Conservation (phyloP, 768 basidiomycete genomes). For the Boletellus ananas region DNA sequence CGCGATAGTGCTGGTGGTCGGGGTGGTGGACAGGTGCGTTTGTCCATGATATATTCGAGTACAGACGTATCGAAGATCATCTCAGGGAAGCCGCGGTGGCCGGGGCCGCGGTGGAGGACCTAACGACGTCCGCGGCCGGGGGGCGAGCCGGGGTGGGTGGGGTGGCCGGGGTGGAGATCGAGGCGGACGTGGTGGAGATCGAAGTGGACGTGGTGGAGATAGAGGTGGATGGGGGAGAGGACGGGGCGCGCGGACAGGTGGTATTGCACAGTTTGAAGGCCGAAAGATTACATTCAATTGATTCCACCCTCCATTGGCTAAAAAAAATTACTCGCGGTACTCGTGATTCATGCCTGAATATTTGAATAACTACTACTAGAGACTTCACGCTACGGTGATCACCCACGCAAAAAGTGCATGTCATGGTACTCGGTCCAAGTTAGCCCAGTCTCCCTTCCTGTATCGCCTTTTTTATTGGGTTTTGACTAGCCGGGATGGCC, state of each 20-base stretch:
- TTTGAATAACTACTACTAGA: no score
- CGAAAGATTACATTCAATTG: slow-evolving; percentile 47
- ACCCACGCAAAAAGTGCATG: not conserved
- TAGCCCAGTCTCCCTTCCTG: slow-evolving; percentile 26
- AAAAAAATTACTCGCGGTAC: not conserved
- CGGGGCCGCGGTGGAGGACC: slow-evolving; percentile 6
- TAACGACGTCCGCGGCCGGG: not conserved
- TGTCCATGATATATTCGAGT: slow-evolving; percentile 9
- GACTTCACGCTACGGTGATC: no score
- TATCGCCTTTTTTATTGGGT: slow-evolving; percentile 71
- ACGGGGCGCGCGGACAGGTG: slow-evolving; percentile 52
- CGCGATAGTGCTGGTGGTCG: slow-evolving; percentile 59
- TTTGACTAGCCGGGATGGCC: slow-evolving; percentile 57
- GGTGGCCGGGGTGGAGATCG: slow-evolving; percentile 32
- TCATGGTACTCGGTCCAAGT: not conserved
- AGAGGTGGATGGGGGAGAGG: slow-evolving; percentile 32
- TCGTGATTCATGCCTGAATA: no score
- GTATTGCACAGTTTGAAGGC: slow-evolving; percentile 48
- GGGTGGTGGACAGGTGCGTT: slow-evolving; percentile 42
- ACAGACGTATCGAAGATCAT: not conserved
- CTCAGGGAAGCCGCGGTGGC: slow-evolving; percentile 29
- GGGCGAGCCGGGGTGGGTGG: no score
- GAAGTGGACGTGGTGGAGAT: slow-evolving; percentile 37
- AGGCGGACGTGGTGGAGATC: slow-evolving; percentile 36
- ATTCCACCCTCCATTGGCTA: not conserved